Evolutionary conservation across 108 stramenopile species (phyloP), one percentile per base, ranked within the genome.

Genomic region (Nitzschia inconspicua): DNA sequence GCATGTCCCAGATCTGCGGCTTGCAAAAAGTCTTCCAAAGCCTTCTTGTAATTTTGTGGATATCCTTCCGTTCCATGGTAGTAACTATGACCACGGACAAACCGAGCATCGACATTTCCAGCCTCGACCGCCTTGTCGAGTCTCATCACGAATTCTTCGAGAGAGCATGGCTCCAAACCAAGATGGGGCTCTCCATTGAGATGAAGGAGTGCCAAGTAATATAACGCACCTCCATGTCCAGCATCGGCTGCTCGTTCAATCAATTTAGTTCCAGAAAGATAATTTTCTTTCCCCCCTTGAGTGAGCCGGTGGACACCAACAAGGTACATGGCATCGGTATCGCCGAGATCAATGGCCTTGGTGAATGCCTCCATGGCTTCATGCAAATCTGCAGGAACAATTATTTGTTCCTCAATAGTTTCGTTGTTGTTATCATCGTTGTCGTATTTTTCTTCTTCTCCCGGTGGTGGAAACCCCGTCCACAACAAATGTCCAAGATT

Each of bases 321-420:
- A 56, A 93, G 85, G 42, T 89, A 93, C 72, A 82, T 73, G 14
- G 91, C 84, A 75, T 93, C 91, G 0, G 73, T 58, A 63, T 93
- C 91, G 13, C 86, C 88, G 30, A 86, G 48, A 39, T 82, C 72
- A 44, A 88, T 81, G 22, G 91, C 87, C 32, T 78, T 69, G n/a
- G 56, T 41, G 65, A 88, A 88, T 18, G 78, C 65, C 9, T 83
- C 71, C 69, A 86, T 84, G 10, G 85, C 80, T 47, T 31, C 35
- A 7, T 64, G n/a, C 18, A 43, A 31, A 40, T 73, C 62, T 5
- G 55, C 35, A 34, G 18, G 23, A 14, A 73, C 5, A 10, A 66
- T 50, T 52, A 44, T 29, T n/a, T 29, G 28, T 18, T 40, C 29
- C 0, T 29, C 34, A 7, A 44, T n/a, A 3, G 30, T 37, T 9